These are phyloP conservation scores for Cryphonectria carpinicola DNA, from an alignment of 2,329 filamentous ascomycete genomes.

Conservation along the genomic window DNA sequence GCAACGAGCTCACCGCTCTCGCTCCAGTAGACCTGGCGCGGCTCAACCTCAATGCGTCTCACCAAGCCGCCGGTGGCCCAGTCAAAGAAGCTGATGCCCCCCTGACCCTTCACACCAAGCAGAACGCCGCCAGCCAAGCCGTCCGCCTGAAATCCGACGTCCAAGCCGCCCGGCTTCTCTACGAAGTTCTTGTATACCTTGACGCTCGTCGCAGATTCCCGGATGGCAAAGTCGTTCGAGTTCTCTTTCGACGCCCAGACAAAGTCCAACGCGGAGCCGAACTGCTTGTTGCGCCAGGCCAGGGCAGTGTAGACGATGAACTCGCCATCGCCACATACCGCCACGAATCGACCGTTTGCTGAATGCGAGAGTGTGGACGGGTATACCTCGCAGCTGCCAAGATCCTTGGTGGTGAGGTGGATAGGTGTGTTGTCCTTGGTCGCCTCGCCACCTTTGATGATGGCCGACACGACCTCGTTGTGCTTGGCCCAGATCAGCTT, in stretches of 20 bases:
- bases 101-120: conserved; percentile 92
- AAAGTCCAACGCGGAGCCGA: conserved; percentile 93
- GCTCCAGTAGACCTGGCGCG: conserved; percentile 88
- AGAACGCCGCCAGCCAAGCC: conserved; percentile 87
- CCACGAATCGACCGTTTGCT: conserved; percentile 85
- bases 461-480: conserved; percentile 91
- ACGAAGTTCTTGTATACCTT: conserved; percentile 99
- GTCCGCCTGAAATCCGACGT: conserved; percentile 94
- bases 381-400: conserved; percentile 95
- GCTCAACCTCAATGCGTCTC: conserved; percentile 84
- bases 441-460: conserved; percentile 87
- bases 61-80: conserved; percentile 91
- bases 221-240: conserved; percentile 97
- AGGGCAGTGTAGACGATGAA: conserved; percentile 99
- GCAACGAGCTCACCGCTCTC: conserved; percentile 93
- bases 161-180: conserved; percentile 84
- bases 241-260: conserved; percentile 97
- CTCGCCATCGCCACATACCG: conserved; percentile 92
- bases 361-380: conserved; percentile 93
- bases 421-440: conserved; percentile 92
- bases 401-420: conserved; percentile 85
- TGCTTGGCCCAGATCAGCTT: conserved; percentile 97
- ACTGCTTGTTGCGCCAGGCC: conserved; percentile 96
- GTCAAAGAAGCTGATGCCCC: conserved; percentile 94
- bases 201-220: conserved; percentile 90